Evolutionary conservation across 73 alveolate genomes (phyloP), one percentile per base, ranked within the genome.

Genomic region (Symbiodinium pilosum): DNA sequence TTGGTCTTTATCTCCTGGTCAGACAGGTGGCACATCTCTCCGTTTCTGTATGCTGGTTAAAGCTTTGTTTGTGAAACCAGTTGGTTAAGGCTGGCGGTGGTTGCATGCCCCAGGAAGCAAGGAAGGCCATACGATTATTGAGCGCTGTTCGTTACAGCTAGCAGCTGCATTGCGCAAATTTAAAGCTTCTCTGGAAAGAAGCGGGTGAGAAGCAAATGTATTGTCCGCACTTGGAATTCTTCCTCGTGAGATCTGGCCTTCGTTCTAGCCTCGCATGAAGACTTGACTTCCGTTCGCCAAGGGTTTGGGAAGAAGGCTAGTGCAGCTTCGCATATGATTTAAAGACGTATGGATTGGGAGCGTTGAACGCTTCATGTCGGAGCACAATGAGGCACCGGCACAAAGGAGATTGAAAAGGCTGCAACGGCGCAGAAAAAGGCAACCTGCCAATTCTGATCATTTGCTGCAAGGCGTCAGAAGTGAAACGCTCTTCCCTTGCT

Each of bases 311-410:
- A 54, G 73, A 54, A 54, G 73, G 73, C 73, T 24, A 54, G 73
- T 54, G 73, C 34, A 24, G 73, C 73, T 5, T 54, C 20, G 32
- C 73, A 24, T 54, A 54, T 26, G 32, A 16, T 54, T 54, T 54
- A n/a, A 54, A 54, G 73, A n/a, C 73, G 26, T 26, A 54, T 24
- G 73, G 32, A n/a, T 54, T 54, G 73, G 32, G 26, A 54, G 73
- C 73, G 73, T 54, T 26, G 73, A 54, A 54, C 12, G 73, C 73
- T 54, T 54, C 73, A 54, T 24, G 38, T 64, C 81, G 81, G 81
- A 64, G 81, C 81, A 64, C 81, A 64, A 64, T 64, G 81, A 64
- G 81, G 81, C 81, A 64, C 81, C 81, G 81, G 38, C 81, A 14
- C 11, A 38, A 18, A 54, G 81, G 81, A 5, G 32, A 47, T 30